Base-by-base conservation (phyloP, 345 rosid genomes). In the Salix exigua region DNA sequence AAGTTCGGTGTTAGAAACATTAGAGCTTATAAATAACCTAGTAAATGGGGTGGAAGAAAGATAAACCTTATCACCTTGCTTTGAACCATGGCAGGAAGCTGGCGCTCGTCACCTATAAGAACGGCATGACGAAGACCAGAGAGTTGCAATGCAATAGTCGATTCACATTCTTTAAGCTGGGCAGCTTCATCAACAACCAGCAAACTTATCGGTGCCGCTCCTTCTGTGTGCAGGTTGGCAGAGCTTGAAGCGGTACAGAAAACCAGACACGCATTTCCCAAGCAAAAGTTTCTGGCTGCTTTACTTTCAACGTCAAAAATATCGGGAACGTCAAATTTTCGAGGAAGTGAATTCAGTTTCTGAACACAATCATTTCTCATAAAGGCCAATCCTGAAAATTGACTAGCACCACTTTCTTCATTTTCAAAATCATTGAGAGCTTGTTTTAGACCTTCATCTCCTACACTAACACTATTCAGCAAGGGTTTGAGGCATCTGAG, bases 111-210 rank as follows among this genome's bases (percentile, higher is more conserved):
- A 0, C 89, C 91, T 2, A 88, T 71, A 2, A 88, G 83, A 79
- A 88, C 40, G 0, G 87, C 85, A n/a, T 81, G 86, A 5, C 68
- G 78, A 37, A 88, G 78, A 46, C 87, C 87, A 1, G 79, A 75
- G 40, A 85, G 85, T 78, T 85, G 88, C 64, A 88, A 77, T 7
- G 91, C 83, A 44, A 85, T 87, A 0, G 84, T 66, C 31, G 89
- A 88, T 31, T 88, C 91, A 21, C 87, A 87, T 77, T 88, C 91
- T 82, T 85, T 88, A 28, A 87, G 73, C 83, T 88, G 89, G 31
- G 89, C 86, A 35, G 91, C 91, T 82, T 88, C 91, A 31, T 88
- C 89, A 0, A 88, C 76, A 18, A 88, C 83, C 66, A 88, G 66
- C 69, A 87, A 70, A 4, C 79, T 46, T 18, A 87, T 16, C 17